Base-by-base conservation (phyloP, 1,284 basidiomycete genomes). In the Ustilago bromivora region DNA sequence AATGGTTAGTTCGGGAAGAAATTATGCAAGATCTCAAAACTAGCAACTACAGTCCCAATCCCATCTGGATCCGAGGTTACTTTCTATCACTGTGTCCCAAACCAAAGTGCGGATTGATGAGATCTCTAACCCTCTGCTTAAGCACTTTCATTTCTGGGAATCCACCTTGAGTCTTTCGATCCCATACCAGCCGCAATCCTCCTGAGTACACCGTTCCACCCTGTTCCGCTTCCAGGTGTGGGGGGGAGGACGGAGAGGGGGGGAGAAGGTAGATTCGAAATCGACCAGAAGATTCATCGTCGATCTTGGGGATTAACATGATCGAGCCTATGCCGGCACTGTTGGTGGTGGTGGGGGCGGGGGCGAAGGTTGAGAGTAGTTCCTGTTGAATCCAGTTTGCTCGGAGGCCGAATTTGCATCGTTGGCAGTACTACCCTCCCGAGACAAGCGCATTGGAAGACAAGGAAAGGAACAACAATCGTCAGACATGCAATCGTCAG, bases 321-420 rank as follows among this genome's bases (percentile, higher is more conserved):
- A 76, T 53, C 1, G 32, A 40, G 6, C 47, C 56, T 28, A 66
- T 46, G n/a, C 46, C 47, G 4, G 59, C 40, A 2, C 32, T 52
- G n/a, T 38, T 36, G 3, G 4, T 4, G 13, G 40, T 13, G 11
- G 10, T 3, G 36, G 11, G 32, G 35, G 54, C 5, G 4, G 65
- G 57, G 1, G 73, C 47, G 51, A 76, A 76, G 12, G 73, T 76
- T 8, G 61, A 65, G 2, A 76, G 66, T 4, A 76, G 61, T 43
- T 76, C 73, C 36, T 76, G 73, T 38, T 71, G 69, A 10, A 76
- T 54, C 73, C 73, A 76, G 40, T 71, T 71, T 4, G 73, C 73
- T 6, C 73, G 53, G 5, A 76, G 65, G 6, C 65, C 68, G 32
- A 76, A 76, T 15, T 71, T 71, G 56, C 73, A 76, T 40, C 69